phyloP scores from a whole-genome alignment of 2,329 filamentous ascomycete species.

The Grosmannia huntii region DNA sequence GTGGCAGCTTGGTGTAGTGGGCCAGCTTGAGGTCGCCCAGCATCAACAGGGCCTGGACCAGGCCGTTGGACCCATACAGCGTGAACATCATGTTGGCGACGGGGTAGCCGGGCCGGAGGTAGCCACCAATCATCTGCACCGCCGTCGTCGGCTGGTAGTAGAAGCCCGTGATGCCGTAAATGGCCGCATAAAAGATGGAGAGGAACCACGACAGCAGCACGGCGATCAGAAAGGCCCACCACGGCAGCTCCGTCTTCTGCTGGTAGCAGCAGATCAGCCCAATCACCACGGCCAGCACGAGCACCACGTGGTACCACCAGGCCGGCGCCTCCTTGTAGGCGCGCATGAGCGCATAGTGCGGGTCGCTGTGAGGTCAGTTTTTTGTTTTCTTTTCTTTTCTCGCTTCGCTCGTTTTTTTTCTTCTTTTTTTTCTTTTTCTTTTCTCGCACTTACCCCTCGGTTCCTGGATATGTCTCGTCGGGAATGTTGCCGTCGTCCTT shows the following conservation, averaged over 20 bases:
- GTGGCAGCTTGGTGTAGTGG: slow-evolving; percentile 25
- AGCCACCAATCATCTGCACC: slow-evolving; percentile 26
- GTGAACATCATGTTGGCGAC: slow-evolving; percentile 32
- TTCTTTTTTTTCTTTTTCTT: background rate
- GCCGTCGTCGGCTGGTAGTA: slow-evolving; percentile 18
- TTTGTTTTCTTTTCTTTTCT: no score
- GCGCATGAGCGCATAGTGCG: slow-evolving; percentile 14
- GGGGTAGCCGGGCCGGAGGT: slow-evolving; percentile 27
- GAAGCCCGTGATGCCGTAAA: slow-evolving; percentile 26
- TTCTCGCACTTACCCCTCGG: background rate
- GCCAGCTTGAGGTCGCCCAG: slow-evolving; percentile 24
- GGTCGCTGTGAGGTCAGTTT: slow-evolving; percentile 17
- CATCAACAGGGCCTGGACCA: slow-evolving; percentile 20
- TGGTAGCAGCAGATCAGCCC: slow-evolving; percentile 26
- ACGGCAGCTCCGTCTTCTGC: slow-evolving; percentile 22
- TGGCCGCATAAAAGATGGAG: slow-evolving; percentile 25
- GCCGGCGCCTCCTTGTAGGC: slow-evolving; percentile 9
- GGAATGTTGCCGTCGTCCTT: background rate
- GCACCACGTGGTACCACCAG: slow-evolving; percentile 15
- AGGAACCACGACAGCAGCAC: slow-evolving; percentile 22
- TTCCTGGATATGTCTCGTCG: background rate
- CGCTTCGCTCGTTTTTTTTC: background rate
- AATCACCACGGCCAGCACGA: slow-evolving; percentile 21
- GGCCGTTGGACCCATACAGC: slow-evolving; percentile 21
- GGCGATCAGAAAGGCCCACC: slow-evolving; percentile 29